These are phyloP conservation scores for Pholiota molesta DNA, from an alignment of 768 basidiomycete species.

Conservation along the genomic window DNA sequence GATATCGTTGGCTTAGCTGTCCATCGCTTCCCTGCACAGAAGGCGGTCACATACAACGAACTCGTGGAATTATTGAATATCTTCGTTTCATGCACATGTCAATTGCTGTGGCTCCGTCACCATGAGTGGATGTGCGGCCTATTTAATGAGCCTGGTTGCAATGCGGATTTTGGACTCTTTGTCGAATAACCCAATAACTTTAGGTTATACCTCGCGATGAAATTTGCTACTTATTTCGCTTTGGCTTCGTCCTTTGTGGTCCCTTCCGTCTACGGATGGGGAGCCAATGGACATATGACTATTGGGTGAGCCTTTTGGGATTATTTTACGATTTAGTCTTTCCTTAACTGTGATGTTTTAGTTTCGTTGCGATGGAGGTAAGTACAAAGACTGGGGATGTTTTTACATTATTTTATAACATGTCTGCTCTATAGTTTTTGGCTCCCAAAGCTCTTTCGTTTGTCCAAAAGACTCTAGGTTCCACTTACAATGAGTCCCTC, in stretches of 20 bases:
- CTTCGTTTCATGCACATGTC: slow-evolving; percentile 1
- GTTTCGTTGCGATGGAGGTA: slow-evolving; percentile 47
- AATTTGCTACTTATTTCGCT: slow-evolving; percentile 5
- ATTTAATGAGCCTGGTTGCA: slow-evolving; percentile 11
- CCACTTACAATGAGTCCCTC: slow-evolving; percentile 46
- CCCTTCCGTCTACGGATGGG: slow-evolving; percentile 39
- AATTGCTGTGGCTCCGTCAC: not conserved
- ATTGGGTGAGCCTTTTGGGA: slow-evolving; percentile 37
- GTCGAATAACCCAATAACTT: not conserved
- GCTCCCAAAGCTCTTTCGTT: slow-evolving; percentile 49
- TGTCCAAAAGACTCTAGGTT: slow-evolving; percentile 46
- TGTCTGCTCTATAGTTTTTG: slow-evolving; percentile 41
- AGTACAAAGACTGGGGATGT: not conserved
- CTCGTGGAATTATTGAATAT: not conserved
- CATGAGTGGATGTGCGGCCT: not conserved
- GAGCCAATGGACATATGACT: slow-evolving; percentile 44
- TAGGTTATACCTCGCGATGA: slow-evolving; percentile 9
- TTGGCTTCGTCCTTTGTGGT: slow-evolving; percentile 14
- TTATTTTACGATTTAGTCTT: not conserved
- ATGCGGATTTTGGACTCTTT: not conserved
- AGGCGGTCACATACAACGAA: not conserved
- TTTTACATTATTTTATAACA: not conserved
- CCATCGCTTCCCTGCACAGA: not conserved
- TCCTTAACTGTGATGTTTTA: slow-evolving; percentile 14
- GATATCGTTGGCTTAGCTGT: not conserved